These are phyloP conservation scores for Bipolaris zeicola DNA, from an alignment of 2,329 filamentous ascomycete species.

Conservation along the genomic window DNA sequence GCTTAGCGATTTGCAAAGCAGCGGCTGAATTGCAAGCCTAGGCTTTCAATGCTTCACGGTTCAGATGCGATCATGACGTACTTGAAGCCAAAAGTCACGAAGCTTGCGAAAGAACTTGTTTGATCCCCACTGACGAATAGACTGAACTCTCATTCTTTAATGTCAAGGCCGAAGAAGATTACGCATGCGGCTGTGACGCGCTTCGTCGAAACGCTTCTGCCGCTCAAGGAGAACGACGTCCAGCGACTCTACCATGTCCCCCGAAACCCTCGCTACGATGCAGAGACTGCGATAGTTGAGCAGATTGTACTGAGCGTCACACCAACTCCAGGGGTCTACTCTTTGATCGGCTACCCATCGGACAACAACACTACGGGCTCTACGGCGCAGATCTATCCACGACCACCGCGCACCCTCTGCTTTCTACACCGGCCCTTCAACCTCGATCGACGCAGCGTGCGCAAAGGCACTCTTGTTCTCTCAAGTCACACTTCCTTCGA, in stretches of 20 bases:
- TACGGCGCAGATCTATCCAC: conserved; percentile 5
- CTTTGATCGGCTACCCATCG: conserved; percentile 27
- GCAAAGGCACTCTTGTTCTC: conserved; percentile 37
- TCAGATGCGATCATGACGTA: conserved; percentile 30
- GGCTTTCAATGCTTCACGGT: neutral
- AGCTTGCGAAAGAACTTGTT: conserved; percentile 10
- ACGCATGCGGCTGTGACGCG: conserved; percentile 36
- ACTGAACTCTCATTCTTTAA: conserved; percentile 6
- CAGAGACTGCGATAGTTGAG: conserved; percentile 36
- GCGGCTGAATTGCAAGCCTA: neutral
- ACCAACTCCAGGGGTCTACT: conserved; percentile 39
- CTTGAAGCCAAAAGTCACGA: conserved; percentile 7
- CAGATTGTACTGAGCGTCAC: conserved; percentile 41
- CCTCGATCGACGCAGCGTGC: conserved; percentile 37
- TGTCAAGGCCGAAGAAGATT: conserved; percentile 31
- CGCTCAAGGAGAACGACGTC: conserved; percentile 41
- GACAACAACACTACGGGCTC: conserved; percentile 9
- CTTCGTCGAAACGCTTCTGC: conserved; percentile 39
- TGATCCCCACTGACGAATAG: conserved; percentile 13
- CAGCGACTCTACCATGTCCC: conserved; percentile 43
- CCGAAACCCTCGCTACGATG: conserved; percentile 33
- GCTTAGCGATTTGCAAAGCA: neutral
- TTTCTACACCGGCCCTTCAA: conserved; percentile 44
- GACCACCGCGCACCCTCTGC: conserved; percentile 36
- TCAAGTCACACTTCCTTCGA: conserved; percentile 48